Conservation (phyloP, 2,329 filamentous ascomycete species). For the Cytospora piceae region DNA sequence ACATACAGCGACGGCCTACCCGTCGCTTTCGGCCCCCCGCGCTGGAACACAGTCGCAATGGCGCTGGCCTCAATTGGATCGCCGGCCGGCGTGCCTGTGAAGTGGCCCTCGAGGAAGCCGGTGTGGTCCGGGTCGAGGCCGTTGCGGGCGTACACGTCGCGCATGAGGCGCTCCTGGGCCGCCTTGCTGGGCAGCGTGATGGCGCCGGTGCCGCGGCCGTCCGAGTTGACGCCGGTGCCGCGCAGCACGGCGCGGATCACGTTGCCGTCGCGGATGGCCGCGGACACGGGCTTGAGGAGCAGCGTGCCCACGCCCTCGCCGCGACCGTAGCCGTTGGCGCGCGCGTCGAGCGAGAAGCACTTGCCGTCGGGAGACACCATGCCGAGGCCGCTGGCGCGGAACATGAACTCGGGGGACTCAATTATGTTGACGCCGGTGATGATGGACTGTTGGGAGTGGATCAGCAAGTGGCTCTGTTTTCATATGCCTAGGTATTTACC, state of each 20-base stretch:
- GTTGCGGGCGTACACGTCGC: constrained; percentile 38
- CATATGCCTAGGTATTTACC: not conserved
- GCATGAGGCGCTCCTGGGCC: constrained; percentile 42
- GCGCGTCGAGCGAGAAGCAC: constrained; percentile 24
- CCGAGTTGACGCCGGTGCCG: constrained; percentile 38
- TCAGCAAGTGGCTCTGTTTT: constrained; percentile 6
- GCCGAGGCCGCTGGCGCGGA: constrained; percentile 32
- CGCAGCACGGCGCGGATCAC: constrained; percentile 33
- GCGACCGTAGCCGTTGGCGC: constrained; percentile 26
- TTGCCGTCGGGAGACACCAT: constrained; percentile 24
- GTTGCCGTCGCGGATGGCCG: constrained; percentile 21
- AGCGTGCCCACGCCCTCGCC: constrained; percentile 23
- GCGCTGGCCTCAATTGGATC: constrained; percentile 40
- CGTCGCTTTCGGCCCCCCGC: constrained; percentile 29
- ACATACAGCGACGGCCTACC: constrained; percentile 33
- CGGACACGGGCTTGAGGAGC: constrained; percentile 21
- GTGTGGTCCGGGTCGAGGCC: constrained; percentile 34
- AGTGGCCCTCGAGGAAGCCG: constrained; percentile 41
- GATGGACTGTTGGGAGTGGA: constrained; percentile 18
- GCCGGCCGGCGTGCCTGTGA: constrained; percentile 42
- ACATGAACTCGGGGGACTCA: constrained; percentile 33
- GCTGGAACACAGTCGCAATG: constrained; percentile 32
- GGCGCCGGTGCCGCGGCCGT: constrained; percentile 38
- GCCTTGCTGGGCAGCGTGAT: constrained; percentile 44
- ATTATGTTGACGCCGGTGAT: constrained; percentile 27